phyloP scores from a whole-genome alignment of 306 rosid genomes.

The Sicyos edulis region DNA sequence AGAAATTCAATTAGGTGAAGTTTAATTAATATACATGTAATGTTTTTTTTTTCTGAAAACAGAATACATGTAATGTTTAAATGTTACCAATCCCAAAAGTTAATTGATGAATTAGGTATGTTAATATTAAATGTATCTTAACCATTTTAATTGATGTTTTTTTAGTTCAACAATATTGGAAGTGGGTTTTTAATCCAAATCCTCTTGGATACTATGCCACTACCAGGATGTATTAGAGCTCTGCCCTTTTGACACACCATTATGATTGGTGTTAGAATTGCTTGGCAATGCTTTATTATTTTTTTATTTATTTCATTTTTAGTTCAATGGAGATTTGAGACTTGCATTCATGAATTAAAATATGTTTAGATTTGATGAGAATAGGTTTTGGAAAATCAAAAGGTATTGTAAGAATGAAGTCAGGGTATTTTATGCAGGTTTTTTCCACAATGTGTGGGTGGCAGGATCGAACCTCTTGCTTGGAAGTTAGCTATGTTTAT shows the following conservation, averaged over 20 bases:
- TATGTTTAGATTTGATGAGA: not conserved
- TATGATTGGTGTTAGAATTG: not conserved
- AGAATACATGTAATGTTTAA: not conserved
- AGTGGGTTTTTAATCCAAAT: too few species aligned
- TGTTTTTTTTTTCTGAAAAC: too few species aligned
- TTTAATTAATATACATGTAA: not conserved
- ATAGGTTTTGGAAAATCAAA: not conserved
- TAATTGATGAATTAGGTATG: not conserved
- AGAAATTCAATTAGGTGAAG: not conserved
- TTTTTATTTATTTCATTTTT: too few species aligned
- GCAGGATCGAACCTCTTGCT: too few species aligned
- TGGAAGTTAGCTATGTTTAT: too few species aligned
- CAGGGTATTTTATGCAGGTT: too few species aligned
- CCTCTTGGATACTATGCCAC: too few species aligned
- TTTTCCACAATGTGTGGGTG: too few species aligned
- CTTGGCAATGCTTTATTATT: not conserved
- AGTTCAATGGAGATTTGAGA: not conserved
- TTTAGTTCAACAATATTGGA: too few species aligned
- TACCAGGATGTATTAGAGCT: too few species aligned
- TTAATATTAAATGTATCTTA: not conserved
- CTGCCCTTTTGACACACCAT: too few species aligned
- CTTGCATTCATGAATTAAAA: not conserved
- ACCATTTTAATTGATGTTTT: not conserved
- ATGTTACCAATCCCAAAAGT: not conserved
- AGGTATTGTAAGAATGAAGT: too few species aligned